Evolutionary conservation across 2,329 filamentous ascomycete genomes (phyloP).

Genomic region (Paraconiothyrium sp.): DNA sequence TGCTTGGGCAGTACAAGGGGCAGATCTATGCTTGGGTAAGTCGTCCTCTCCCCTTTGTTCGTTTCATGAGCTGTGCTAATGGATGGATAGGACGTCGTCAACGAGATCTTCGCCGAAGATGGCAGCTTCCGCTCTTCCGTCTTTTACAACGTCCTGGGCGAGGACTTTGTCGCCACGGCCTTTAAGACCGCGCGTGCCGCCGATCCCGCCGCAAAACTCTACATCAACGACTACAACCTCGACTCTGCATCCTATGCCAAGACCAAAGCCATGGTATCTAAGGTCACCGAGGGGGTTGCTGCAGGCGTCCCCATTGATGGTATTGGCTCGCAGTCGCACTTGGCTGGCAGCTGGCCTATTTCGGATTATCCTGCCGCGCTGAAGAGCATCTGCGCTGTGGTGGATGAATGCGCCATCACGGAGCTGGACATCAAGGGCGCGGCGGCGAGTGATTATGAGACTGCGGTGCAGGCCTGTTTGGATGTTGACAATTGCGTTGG

Average conservation of each 20-base stretch:
- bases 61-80: neutral
- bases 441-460: slow-evolving; percentile 65
- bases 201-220: slow-evolving; percentile 74
- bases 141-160: slow-evolving; percentile 74
- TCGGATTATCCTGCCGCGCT: slow-evolving; percentile 60
- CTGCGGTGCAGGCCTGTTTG: slow-evolving; percentile 65
- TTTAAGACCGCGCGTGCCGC: slow-evolving; percentile 73
- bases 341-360: slow-evolving; percentile 57
- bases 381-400: slow-evolving; percentile 61
- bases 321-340: slow-evolving; percentile 68
- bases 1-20: slow-evolving; percentile 69
- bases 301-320: slow-evolving; percentile 72
- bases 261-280: slow-evolving; percentile 62
- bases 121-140: slow-evolving; percentile 68
- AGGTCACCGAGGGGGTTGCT: slow-evolving; percentile 71
- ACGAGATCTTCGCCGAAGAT: slow-evolving; percentile 70
- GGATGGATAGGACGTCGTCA: slow-evolving; percentile 63
- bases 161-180: slow-evolving; percentile 74
- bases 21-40: slow-evolving; percentile 67
- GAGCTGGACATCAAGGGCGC: slow-evolving; percentile 73
- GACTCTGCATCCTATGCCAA: slow-evolving; percentile 69
- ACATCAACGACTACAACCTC: slow-evolving; percentile 77
- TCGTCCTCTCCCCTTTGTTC: slow-evolving; percentile 9
- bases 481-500: slow-evolving; percentile 68
- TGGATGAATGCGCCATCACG: slow-evolving; percentile 70